A percentile compares a stretch with the other conserved stretches of the same genome.
Conservation (phyloP, 192 early-diverging fungal genomes). For the Coemansia reversa region DNA sequence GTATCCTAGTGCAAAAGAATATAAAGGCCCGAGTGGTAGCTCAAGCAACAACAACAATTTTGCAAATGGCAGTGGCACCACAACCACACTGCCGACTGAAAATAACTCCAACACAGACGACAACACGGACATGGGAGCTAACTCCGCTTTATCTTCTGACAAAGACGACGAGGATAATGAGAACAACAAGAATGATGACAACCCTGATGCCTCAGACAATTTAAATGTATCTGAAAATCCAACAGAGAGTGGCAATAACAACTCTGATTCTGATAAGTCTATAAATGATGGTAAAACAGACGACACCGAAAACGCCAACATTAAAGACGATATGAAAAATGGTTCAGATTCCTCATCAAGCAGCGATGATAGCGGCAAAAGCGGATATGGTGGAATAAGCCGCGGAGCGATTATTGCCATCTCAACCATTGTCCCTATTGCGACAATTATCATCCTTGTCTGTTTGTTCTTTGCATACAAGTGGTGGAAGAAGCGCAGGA, state of each 20-base stretch:
- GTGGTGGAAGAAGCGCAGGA: constrained; percentile 39
- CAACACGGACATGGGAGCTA: background rate
- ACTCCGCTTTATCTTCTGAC: background rate
- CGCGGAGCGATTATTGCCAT: constrained; percentile 35
- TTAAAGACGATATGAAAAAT: background rate
- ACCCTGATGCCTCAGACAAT: background rate
- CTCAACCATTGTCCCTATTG: constrained; percentile 28
- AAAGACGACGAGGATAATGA: background rate
- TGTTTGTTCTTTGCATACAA: constrained; percentile 42
- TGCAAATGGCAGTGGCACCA: background rate
- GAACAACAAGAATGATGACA: background rate
- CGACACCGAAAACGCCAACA: background rate
- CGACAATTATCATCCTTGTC: constrained; percentile 29
- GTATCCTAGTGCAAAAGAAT: constrained; percentile 28
- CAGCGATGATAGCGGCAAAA: background rate
- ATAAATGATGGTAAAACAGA: constrained; percentile 3
- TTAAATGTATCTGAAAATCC: background rate
- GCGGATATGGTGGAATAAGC: constrained; percentile 19
- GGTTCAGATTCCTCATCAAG: background rate
- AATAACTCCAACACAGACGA: background rate
- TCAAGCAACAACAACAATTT: constrained; percentile 18
- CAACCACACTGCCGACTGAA: background rate
- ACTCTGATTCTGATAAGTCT: background rate
- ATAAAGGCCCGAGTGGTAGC: constrained; percentile 19
- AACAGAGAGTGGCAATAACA: background rate